These are phyloP conservation scores for Nakazawaea peltata DNA, from an alignment of 805 yeast genomes.

Conservation along the genomic window DNA sequence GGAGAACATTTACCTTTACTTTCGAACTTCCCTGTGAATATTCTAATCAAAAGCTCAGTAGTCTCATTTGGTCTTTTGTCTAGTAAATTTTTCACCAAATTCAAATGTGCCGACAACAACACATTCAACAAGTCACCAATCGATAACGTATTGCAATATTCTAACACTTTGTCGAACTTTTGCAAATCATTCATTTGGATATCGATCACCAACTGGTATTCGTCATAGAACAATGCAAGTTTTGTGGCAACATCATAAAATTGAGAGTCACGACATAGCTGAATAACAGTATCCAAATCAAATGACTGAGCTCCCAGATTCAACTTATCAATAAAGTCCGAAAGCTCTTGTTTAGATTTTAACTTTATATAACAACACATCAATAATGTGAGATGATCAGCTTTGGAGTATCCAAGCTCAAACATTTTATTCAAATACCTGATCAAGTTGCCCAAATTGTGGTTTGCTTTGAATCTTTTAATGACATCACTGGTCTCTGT, in stretches of 20 bases:
- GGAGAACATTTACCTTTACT: constrained; percentile 27
- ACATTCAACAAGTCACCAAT: constrained; percentile 74
- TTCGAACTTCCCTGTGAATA: constrained; percentile 78
- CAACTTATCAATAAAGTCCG: constrained; percentile 43
- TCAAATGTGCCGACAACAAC: constrained; percentile 33
- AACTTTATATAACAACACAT: constrained; percentile 76
- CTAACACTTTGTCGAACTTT: constrained; percentile 51
- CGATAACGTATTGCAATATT: constrained; percentile 57
- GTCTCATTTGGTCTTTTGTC: constrained; percentile 71
- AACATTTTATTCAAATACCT: constrained; percentile 57
- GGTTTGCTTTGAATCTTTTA: constrained; percentile 69
- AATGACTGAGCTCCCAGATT: constrained; percentile 33
- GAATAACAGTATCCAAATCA: constrained; percentile 61
- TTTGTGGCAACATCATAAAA: constrained; percentile 59
- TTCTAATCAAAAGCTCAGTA: constrained; percentile 72
- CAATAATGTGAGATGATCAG: constrained; percentile 76
- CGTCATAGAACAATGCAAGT: constrained; percentile 63
- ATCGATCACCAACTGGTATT: constrained; percentile 68
- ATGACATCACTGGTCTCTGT: constrained; percentile 66
- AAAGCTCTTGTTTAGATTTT: constrained; percentile 50
- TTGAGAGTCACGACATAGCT: constrained; percentile 65
- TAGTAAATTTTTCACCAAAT: constrained; percentile 56
- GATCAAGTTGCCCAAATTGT: constrained; percentile 57
- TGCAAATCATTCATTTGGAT: constrained; percentile 61
- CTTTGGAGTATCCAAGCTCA: constrained; percentile 45